Percentiles rank a stretch among this genome's conserved stretches.
phyloP scores from a whole-genome alignment of 768 basidiomycete species.

The Suillus variegatus region DNA sequence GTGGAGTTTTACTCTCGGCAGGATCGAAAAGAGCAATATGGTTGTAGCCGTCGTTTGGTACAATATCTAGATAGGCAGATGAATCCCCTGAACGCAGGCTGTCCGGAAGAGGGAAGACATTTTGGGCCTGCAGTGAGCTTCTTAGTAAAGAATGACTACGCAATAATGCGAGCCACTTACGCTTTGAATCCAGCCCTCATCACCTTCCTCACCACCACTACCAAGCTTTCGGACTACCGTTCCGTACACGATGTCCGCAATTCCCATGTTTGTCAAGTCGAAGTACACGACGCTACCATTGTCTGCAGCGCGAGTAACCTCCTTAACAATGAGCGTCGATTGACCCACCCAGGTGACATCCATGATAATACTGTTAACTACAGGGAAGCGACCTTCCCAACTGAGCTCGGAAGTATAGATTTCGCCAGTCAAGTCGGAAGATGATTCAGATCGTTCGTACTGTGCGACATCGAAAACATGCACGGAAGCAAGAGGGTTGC shows the following conservation, averaged over 20 bases:
- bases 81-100: slow-evolving; percentile 42
- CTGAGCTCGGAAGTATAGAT: slow-evolving; percentile 56
- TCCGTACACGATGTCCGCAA: slow-evolving; percentile 38
- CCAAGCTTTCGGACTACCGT: slow-evolving; percentile 77
- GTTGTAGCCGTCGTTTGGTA: slow-evolving; percentile 85
- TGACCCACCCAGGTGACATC: slow-evolving; percentile 91
- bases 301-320: slow-evolving; percentile 83
- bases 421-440: slow-evolving; percentile 32
- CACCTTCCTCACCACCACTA: slow-evolving; percentile 80
- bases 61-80: slow-evolving; percentile 86
- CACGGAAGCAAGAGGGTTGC: slow-evolving; percentile 83
- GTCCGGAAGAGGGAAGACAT: slow-evolving; percentile 57
- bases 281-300: slow-evolving; percentile 82
- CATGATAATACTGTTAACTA: slow-evolving; percentile 67
- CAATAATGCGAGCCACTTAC: slow-evolving; percentile 44
- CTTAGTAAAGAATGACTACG: background rate
- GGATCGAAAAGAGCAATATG: slow-evolving; percentile 93
- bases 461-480: slow-evolving; percentile 78
- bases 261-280: slow-evolving; percentile 41
- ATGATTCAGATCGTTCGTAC: slow-evolving; percentile 40
- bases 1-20: slow-evolving; percentile 64
- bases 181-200: slow-evolving; percentile 93
- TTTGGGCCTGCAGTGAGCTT: slow-evolving; percentile 51
- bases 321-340: slow-evolving; percentile 75
- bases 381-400: slow-evolving; percentile 63